These are phyloP conservation scores for Oryza glumipatula DNA, from an alignment of 176 grass and related monocot genomes.

Conservation along the genomic window DNA sequence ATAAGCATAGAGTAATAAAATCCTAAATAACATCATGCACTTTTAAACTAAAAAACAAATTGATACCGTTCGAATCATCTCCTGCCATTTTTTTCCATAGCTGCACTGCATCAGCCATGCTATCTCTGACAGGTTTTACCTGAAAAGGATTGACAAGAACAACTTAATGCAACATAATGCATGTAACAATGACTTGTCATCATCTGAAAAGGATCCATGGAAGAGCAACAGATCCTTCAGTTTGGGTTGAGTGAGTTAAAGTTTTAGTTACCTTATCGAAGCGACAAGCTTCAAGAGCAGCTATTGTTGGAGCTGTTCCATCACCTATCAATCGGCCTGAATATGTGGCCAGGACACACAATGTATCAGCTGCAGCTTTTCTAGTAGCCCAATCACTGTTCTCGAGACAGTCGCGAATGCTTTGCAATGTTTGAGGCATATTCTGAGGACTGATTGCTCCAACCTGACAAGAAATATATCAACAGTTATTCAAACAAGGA, in stretches of 20 bases:
- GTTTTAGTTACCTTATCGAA: conserved; percentile 89
- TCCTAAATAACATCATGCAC: neutral
- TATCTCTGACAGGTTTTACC: conserved; percentile 97
- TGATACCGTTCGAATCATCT: conserved; percentile 68
- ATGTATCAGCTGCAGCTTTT: conserved; percentile 93
- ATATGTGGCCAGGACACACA: conserved; percentile 73
- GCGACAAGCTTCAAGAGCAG: conserved; percentile 85
- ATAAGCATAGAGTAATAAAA: conserved; percentile 17
- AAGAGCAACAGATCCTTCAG: conserved; percentile 9
- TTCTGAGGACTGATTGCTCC: conserved; percentile 87
- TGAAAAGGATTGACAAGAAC: conserved; percentile 38
- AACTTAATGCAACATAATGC: conserved; percentile 21
- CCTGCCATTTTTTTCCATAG: conserved; percentile 88
- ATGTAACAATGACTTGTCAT: neutral
- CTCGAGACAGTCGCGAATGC: conserved; percentile 84
- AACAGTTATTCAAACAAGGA: conserved; percentile 35
- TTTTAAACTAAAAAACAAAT: conserved; percentile 14
- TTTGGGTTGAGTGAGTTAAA: neutral
- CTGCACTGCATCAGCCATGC: conserved; percentile 83
- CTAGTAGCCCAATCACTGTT: conserved; percentile 94
- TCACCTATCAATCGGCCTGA: conserved; percentile 85
- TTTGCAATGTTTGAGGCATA: conserved; percentile 90
- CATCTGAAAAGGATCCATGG: conserved; percentile 34
- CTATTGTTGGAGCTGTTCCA: conserved; percentile 63
- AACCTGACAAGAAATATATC: conserved; percentile 65